These are phyloP conservation scores for Lactarius psammicola DNA, from an alignment of 768 basidiomycete species.

Conservation along the genomic window DNA sequence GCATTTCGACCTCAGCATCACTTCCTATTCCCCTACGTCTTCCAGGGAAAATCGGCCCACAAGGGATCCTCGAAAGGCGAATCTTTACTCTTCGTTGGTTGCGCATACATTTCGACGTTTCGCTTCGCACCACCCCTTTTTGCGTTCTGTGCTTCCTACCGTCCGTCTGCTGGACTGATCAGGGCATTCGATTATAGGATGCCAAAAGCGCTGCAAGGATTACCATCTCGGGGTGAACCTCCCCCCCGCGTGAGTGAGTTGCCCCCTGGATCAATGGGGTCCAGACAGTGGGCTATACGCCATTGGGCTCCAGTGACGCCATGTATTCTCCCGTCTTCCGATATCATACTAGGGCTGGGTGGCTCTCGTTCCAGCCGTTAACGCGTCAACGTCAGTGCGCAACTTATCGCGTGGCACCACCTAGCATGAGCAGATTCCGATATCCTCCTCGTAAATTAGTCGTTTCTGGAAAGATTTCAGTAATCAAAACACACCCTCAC, in stretches of 20 bases:
- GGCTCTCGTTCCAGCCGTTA: not conserved
- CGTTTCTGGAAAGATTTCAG: not conserved
- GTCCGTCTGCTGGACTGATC: not conserved
- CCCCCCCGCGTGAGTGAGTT: not conserved
- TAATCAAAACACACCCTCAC: not conserved
- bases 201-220: not conserved
- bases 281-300: not conserved
- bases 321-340: not conserved
- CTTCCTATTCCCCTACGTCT: not conserved
- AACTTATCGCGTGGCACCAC: not conserved
- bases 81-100: not conserved
- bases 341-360: not conserved
- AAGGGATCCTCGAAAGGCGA: not conserved
- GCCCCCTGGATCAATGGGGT: not conserved
- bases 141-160: not conserved
- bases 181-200: not conserved
- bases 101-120: not conserved
- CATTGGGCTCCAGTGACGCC: not conserved
- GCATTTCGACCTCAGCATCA: not conserved
- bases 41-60: constrained; percentile 2
- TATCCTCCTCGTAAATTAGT: not conserved
- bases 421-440: not conserved
- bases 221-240: not conserved
- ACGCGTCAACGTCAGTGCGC: not conserved
- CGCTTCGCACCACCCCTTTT: not conserved